These are phyloP conservation scores for Exophiala dermatitidis DNA, from an alignment of 2,329 filamentous ascomycete species.

Conservation along the genomic window DNA sequence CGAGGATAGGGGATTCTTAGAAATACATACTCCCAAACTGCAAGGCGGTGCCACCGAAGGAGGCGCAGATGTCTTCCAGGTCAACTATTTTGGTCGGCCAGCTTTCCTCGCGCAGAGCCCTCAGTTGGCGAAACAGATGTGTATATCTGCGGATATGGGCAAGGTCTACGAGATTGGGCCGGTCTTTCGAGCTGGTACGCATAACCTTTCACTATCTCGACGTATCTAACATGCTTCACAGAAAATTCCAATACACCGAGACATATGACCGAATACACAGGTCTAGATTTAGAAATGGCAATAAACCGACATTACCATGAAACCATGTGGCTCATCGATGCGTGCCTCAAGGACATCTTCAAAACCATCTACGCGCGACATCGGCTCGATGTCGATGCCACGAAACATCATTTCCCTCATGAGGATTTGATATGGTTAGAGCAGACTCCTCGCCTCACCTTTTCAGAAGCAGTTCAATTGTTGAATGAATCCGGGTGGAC, in stretches of 20 bases:
- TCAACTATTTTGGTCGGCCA: slow-evolving; percentile 81
- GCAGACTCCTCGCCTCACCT: slow-evolving; percentile 72
- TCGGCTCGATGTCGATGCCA: slow-evolving; percentile 64
- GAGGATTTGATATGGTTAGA: slow-evolving; percentile 82
- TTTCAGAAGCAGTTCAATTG: slow-evolving; percentile 71
- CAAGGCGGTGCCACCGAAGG: slow-evolving; percentile 86
- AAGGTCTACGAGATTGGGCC: slow-evolving; percentile 83
- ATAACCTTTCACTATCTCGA: background rate
- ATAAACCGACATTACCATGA: slow-evolving; percentile 87
- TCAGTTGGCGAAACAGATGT: slow-evolving; percentile 88
- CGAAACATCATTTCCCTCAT: slow-evolving; percentile 79
- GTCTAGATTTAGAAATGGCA: slow-evolving; percentile 86
- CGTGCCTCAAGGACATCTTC: slow-evolving; percentile 73
- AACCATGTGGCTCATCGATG: slow-evolving; percentile 69
- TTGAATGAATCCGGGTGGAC: slow-evolving; percentile 70
- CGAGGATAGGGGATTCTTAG: slow-evolving; percentile 70
- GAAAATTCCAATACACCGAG: slow-evolving; percentile 95
- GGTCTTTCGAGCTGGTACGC: slow-evolving; percentile 65
- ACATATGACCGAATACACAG: slow-evolving; percentile 90
- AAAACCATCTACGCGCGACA: slow-evolving; percentile 62
- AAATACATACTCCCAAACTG: slow-evolving; percentile 89
- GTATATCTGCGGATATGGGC: slow-evolving; percentile 79
- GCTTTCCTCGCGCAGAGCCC: slow-evolving; percentile 89
- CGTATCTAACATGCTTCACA: slow-evolving; percentile 31
- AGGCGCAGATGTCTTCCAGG: slow-evolving; percentile 81